Evolutionary conservation across 2,329 filamentous ascomycete genomes (phyloP), one percentile per base, ranked within the genome.

Genomic region (Trichoderma sp.): DNA sequence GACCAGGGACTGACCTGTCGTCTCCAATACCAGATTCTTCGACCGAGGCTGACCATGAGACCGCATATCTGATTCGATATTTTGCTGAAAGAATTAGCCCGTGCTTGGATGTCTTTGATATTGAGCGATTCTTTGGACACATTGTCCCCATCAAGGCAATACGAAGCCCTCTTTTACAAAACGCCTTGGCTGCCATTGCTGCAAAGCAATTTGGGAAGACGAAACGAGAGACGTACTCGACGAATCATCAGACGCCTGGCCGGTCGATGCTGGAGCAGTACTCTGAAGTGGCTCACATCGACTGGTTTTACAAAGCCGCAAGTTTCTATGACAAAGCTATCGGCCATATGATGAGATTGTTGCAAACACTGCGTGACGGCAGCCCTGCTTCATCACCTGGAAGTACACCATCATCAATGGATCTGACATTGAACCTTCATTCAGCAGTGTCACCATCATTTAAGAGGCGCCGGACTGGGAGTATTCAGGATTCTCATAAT

Each of bases 241-340:
- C 43, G 23, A 63, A n/a, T 12, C 57, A 62, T 57, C 70, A 69
- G 13, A 58, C 55, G 4, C 39, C 65, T 11, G 57, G 58, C 6
- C 43, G 50, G 23, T 72, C 72, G 17, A 63, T 71, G 67, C 59
- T 73, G 8, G 67, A 72, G 53, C 47, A 71, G 32, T 70, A 70
- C 43, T 71, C 58, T 8, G 55, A 66, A n/a, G 55, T n/a, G 20
- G 43, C 61, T 23, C 58, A 68, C 12, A 58, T 71, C 32, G 74
- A 74, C 34, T 74, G 74, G 74, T 74, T 74, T 57, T 74, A 74
- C 53, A 73, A 74, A 43, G 73, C 74, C 11, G 74, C 74, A n/a
- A 75, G 74, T 32, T 75, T 75, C 47, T 74, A 75, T 23, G 73
- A 74, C 66, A 75, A 73, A 43, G 74, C 74, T 9, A 75, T 75